Conservation (phyloP, 2,329 filamentous ascomycete species). For the Trichoderma sp. region DNA sequence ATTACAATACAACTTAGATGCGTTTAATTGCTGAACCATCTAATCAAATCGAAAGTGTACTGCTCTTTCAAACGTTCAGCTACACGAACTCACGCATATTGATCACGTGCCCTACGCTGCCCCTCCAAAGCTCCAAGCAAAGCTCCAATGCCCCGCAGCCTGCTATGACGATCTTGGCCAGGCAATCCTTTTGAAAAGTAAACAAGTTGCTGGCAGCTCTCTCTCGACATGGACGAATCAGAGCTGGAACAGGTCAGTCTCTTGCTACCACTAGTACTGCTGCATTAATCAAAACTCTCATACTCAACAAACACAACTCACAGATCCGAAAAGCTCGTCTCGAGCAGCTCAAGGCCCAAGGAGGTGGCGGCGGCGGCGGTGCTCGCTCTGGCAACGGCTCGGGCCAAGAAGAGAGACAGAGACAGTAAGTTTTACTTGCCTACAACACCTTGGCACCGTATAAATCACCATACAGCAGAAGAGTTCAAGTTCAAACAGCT, state of each 20-base stretch:
- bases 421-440: slow-evolving; percentile 37
- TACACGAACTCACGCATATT: not conserved
- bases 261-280: slow-evolving; percentile 23
- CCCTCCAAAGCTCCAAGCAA: not conserved
- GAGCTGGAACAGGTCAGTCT: slow-evolving; percentile 38
- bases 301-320: not conserved
- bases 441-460: not conserved
- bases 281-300: not conserved
- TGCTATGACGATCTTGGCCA: not conserved
- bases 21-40: not conserved
- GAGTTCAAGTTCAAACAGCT: not conserved
- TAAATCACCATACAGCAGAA: not conserved
- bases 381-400: slow-evolving; percentile 42
- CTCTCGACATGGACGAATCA: slow-evolving; percentile 45
- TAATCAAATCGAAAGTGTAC: not conserved
- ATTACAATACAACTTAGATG: not conserved
- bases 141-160: slow-evolving; percentile 5
- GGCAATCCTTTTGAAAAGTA: not conserved
- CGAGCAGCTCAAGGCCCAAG: slow-evolving; percentile 83
- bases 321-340: slow-evolving; percentile 91
- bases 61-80: not conserved
- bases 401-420: slow-evolving; percentile 61
- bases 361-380: slow-evolving; percentile 41
- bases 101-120: not conserved
- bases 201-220: not conserved